Evolutionary conservation across 805 yeast genomes (phyloP).

Genomic region (Spathaspora passalidarum): DNA sequence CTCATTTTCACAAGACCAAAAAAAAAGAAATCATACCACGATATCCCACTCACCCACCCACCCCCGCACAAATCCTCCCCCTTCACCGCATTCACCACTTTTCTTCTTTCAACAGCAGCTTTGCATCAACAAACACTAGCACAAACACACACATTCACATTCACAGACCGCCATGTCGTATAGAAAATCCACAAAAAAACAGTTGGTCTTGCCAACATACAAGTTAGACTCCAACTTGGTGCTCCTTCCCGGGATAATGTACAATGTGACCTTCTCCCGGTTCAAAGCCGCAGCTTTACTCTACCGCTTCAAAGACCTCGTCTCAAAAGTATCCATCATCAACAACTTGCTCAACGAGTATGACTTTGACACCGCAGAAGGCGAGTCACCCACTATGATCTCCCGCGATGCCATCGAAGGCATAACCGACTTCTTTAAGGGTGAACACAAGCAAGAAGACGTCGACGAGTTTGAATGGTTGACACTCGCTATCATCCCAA

Average conservation of each 20-base stretch:
- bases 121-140: too few relatives aligned
- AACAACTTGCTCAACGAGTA: conserved; percentile 33
- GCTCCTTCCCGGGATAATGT: conserved; percentile 60
- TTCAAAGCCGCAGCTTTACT: conserved; percentile 47
- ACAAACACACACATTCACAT: too few relatives aligned
- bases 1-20: too few relatives aligned
- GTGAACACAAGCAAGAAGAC: background rate
- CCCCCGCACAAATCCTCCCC: too few relatives aligned
- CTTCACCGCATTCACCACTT: too few relatives aligned
- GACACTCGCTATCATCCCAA: conserved; percentile 35
- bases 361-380: conserved; percentile 22
- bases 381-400: conserved; percentile 17
- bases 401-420: conserved; percentile 33
- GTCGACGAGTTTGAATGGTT: conserved; percentile 28
- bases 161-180: too few relatives aligned
- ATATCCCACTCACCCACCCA: too few relatives aligned
- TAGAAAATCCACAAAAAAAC: conserved; percentile 10
- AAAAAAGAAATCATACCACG: too few relatives aligned
- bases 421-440: conserved; percentile 18
- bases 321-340: conserved; percentile 24
- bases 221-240: conserved; percentile 44
- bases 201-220: conserved; percentile 35
- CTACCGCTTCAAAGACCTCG: conserved; percentile 34
- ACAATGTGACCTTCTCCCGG: conserved; percentile 51
- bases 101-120: too few relatives aligned